phyloP scores from a whole-genome alignment of 768 basidiomycete species.

The Kwoniella mangroviensis region DNA sequence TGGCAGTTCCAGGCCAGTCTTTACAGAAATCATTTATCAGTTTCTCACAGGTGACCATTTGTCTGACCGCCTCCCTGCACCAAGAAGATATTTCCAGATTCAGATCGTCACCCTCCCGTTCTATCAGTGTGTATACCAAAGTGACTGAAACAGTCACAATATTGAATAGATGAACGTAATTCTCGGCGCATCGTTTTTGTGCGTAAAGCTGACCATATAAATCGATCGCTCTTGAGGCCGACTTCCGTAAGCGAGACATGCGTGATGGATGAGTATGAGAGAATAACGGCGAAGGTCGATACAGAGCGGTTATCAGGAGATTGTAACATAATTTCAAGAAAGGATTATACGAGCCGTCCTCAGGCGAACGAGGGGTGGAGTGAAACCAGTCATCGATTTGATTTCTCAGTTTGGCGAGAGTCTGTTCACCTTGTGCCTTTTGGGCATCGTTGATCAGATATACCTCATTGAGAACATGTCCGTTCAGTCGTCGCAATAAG shows the following conservation, averaged over 20 bases:
- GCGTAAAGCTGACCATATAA: neutral
- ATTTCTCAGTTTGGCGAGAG: neutral
- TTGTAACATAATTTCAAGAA: neutral
- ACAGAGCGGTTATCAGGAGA: neutral
- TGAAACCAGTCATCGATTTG: neutral
- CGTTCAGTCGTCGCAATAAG: neutral
- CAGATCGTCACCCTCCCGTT: neutral
- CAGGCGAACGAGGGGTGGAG: neutral
- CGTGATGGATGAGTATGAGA: neutral
- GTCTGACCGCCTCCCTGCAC: neutral
- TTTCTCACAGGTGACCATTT: neutral
- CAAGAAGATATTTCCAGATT: neutral
- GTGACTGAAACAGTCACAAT: neutral
- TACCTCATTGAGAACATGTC: neutral
- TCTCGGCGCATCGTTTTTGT: neutral
- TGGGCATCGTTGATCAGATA: neutral
- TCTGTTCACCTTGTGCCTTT: neutral
- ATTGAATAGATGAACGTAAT: neutral
- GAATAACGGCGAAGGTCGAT: neutral
- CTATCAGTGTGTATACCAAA: neutral
- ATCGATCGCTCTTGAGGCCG: neutral
- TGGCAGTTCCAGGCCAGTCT: neutral
- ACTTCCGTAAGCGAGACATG: neutral
- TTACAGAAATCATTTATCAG: neutral
- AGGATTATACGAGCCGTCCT: neutral